Evolutionary conservation across 495 filamentous ascomycete species (phyloP).

Genomic region (Saxispiralis lemnorum): DNA sequence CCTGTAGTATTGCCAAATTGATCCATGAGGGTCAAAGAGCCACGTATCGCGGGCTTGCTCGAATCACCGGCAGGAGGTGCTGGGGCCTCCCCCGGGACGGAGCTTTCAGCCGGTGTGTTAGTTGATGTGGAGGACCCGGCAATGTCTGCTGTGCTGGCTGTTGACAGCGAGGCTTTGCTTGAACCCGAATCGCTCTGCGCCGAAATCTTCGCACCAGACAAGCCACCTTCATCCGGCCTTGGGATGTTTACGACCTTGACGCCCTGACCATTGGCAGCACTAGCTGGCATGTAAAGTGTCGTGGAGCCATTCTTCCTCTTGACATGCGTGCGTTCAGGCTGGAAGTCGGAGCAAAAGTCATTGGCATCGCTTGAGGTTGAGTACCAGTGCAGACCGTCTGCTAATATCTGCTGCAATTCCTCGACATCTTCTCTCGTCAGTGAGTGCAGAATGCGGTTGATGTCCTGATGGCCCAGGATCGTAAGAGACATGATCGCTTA

Average conservation of each 20-base stretch:
- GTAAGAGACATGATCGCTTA: conserved; percentile 48
- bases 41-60: conserved; percentile 44
- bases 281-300: conserved; percentile 85
- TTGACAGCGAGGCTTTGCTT: conserved; percentile 16
- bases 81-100: not conserved
- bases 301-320: conserved; percentile 54
- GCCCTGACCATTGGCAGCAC: conserved; percentile 36
- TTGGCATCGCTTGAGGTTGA: conserved; percentile 43
- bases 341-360: conserved; percentile 44
- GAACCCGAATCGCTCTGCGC: not conserved
- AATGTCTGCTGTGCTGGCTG: not conserved
- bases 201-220: conserved; percentile 6
- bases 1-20: conserved; percentile 51
- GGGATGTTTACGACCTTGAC: conserved; percentile 44
- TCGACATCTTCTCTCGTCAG: conserved; percentile 52
- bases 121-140: conserved; percentile 13
- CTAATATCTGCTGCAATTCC: conserved; percentile 47
- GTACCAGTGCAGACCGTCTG: conserved; percentile 62
- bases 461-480: conserved; percentile 54
- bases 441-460: conserved; percentile 49
- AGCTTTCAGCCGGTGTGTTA: not conserved
- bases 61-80: conserved; percentile 1
- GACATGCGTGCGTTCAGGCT: conserved; percentile 60
- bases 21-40: conserved; percentile 59
- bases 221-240: conserved; percentile 13